phyloP scores from a whole-genome alignment of 148 eudicot genomes.

The Cornus kousa region DNA sequence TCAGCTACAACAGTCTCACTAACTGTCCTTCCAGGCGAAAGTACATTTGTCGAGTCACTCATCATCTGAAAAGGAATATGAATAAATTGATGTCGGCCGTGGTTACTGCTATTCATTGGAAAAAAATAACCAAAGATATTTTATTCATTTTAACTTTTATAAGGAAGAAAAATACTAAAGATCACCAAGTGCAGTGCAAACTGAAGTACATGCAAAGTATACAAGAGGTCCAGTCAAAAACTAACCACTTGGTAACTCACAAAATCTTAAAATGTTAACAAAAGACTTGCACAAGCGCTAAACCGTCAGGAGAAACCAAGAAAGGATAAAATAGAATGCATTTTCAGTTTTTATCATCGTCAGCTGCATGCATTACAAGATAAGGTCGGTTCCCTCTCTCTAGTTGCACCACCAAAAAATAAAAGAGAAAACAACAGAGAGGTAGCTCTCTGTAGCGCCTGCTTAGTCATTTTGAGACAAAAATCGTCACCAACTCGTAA shows the following conservation, averaged over 20 bases:
- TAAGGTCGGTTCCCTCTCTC: not conserved
- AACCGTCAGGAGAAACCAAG: not conserved
- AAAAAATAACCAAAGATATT: not conserved
- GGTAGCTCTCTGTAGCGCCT: not conserved
- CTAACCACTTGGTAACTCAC: not conserved
- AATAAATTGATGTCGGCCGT: not conserved
- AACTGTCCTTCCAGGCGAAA: conserved; percentile 92
- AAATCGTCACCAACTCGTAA: too few species aligned
- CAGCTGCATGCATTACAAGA: not conserved
- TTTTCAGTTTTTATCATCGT: not conserved
- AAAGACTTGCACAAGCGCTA: not conserved
- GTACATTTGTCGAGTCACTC: conserved; percentile 96
- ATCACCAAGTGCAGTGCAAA: not conserved
- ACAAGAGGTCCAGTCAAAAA: not conserved
- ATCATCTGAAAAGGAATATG: conserved; percentile 66
- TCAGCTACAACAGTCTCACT: conserved; percentile 95
- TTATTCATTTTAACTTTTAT: not conserved
- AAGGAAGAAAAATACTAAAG: not conserved
- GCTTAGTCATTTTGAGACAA: too few species aligned
- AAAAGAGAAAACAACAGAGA: too few species aligned
- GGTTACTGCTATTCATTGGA: not conserved
- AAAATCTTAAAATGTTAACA: not conserved
- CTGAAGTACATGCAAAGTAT: not conserved
- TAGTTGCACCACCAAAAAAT: not conserved
- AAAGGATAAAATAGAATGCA: not conserved